Evolutionary conservation across 495 filamentous ascomycete species (phyloP).

Genomic region (Daldinia grandis): DNA sequence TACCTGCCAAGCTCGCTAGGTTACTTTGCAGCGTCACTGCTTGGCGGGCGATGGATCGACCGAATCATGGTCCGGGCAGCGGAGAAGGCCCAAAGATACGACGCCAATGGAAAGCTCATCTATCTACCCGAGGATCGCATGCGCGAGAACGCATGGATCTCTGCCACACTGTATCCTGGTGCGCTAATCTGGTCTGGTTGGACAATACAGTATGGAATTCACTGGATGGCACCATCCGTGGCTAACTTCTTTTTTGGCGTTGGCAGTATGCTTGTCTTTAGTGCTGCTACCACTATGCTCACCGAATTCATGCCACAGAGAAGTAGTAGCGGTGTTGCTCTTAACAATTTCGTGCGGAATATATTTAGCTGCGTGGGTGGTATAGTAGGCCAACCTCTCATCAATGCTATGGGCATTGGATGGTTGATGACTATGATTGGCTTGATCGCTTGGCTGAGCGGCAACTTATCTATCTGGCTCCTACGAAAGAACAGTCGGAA

Average conservation of each 20-base stretch:
- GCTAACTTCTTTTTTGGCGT: constrained; percentile 90
- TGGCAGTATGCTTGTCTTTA: constrained; percentile 90
- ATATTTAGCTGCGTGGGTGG: constrained; percentile 83
- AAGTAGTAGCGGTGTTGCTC: constrained; percentile 79
- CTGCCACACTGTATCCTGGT: constrained; percentile 75
- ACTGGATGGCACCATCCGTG: constrained; percentile 63
- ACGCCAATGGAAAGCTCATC: constrained; percentile 72
- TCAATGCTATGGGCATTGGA: constrained; percentile 83
- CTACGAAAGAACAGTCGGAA: constrained; percentile 70
- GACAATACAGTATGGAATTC: constrained; percentile 52
- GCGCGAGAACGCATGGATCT: constrained; percentile 88
- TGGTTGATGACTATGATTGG: constrained; percentile 88
- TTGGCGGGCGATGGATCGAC: constrained; percentile 90
- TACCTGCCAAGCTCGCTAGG: constrained; percentile 86
- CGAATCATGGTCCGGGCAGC: constrained; percentile 88
- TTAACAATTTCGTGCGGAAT: constrained; percentile 88
- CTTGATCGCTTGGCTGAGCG: constrained; percentile 64
- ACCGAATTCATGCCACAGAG: constrained; percentile 87
- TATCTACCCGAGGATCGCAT: constrained; percentile 88
- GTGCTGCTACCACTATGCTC: constrained; percentile 79
- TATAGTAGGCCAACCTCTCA: constrained; percentile 77
- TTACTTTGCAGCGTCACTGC: constrained; percentile 74
- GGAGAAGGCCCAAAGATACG: constrained; percentile 72
- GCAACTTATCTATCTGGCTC: constrained; percentile 65
- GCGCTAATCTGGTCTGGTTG: constrained; percentile 72